These are phyloP conservation scores for Phytophthora citricola DNA, from an alignment of 352 stramenopile genomes.

Conservation along the genomic window DNA sequence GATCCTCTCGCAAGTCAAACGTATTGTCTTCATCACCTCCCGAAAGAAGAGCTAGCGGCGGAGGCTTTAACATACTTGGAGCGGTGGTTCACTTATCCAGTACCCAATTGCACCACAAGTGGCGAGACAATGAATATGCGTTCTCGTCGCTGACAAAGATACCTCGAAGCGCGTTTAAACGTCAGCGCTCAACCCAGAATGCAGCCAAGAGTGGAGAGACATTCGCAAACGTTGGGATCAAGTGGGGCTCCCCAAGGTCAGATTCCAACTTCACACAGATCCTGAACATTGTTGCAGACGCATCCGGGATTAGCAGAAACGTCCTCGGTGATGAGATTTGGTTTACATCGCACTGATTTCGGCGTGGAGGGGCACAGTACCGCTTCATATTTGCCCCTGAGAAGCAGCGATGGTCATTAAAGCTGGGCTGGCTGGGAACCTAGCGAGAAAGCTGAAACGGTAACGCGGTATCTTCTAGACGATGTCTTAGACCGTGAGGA, in stretches of 20 bases:
- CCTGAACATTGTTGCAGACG: neutral
- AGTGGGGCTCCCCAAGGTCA: too few species aligned
- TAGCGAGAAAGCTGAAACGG: neutral
- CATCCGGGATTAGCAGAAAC: neutral
- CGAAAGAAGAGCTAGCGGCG: neutral
- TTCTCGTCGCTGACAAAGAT: too few species aligned
- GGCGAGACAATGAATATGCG: too few species aligned
- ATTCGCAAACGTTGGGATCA: too few species aligned
- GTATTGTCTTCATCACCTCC: neutral
- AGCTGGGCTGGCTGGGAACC: too few species aligned
- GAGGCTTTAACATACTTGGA: neutral
- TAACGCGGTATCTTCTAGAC: too few species aligned
- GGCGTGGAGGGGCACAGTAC: neutral
- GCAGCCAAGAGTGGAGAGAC: too few species aligned
- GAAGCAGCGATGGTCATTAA: too few species aligned
- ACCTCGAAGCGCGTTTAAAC: neutral
- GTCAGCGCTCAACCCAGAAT: too few species aligned
- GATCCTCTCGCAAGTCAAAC: neutral
- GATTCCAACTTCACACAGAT: neutral
- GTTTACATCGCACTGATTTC: neutral
- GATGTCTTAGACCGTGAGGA: too few species aligned
- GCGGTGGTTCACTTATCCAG: neutral
- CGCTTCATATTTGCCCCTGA: constrained; percentile 3
- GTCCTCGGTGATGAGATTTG: neutral
- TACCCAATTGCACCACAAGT: too few species aligned